Percentiles rank a stretch among this genome's conserved stretches.
phyloP scores from a whole-genome alignment of 148 eudicot genomes.

The Chenopodium formosanum region DNA sequence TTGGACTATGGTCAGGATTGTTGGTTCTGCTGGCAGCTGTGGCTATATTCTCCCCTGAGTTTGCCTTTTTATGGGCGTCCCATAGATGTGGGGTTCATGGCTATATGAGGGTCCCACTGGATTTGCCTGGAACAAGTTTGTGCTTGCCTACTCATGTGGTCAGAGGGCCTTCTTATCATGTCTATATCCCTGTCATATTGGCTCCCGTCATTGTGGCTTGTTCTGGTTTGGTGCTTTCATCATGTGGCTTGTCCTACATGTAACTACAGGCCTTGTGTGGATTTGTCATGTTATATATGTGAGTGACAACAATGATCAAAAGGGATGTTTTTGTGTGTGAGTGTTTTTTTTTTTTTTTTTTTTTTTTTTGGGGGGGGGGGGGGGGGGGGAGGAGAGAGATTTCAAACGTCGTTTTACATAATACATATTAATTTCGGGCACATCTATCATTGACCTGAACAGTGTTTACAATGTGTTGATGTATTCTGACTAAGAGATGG shows the following conservation, averaged over 20 bases:
- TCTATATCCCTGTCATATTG: slow-evolving; percentile 29
- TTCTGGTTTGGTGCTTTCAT: slow-evolving; percentile 30
- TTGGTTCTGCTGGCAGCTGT: slow-evolving; percentile 23
- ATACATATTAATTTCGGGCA: neutral
- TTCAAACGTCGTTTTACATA: neutral
- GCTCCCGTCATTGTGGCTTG: slow-evolving; percentile 34
- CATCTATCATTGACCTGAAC: neutral
- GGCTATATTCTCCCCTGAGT: slow-evolving; percentile 30
- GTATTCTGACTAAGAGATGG: neutral
- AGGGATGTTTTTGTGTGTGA: neutral
- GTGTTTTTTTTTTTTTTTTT: neutral
- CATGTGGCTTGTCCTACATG: slow-evolving; percentile 15
- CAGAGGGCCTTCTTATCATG: slow-evolving; percentile 27
- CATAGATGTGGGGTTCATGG: slow-evolving; percentile 21
- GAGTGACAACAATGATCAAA: neutral
- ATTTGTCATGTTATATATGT: neutral
- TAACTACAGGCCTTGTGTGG: neutral
- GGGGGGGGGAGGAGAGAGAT: neutral
- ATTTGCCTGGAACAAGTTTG: slow-evolving; percentile 35
- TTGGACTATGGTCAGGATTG: slow-evolving; percentile 29
- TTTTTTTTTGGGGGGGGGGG: too few species aligned
- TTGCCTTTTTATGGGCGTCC: slow-evolving; percentile 31
- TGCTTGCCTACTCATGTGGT: slow-evolving; percentile 36
- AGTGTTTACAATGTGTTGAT: neutral
- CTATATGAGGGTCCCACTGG: slow-evolving; percentile 35